phyloP scores from a whole-genome alignment of 352 stramenopile species.

The Phytophthora citrophthora region DNA sequence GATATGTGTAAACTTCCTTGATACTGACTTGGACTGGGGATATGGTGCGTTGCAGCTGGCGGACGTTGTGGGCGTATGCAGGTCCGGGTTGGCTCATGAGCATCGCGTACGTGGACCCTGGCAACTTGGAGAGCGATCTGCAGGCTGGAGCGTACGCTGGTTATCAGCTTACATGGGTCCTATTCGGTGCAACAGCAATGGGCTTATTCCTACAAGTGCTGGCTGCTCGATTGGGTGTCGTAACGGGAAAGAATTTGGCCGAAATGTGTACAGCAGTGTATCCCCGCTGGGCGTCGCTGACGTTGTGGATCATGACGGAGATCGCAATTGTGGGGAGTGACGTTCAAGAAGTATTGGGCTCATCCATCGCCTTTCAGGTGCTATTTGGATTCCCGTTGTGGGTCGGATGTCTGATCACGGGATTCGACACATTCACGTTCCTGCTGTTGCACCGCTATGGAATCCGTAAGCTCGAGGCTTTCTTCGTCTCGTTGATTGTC shows the following conservation, averaged over 20 bases:
- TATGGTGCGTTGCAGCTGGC: slow-evolving; percentile 47
- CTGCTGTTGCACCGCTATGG: slow-evolving; percentile 92
- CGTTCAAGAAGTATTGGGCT: slow-evolving; percentile 93
- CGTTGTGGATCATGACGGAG: slow-evolving; percentile 94
- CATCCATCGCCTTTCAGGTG: slow-evolving; percentile 92
- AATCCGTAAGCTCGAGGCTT: slow-evolving; percentile 93
- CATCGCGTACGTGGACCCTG: slow-evolving; percentile 96
- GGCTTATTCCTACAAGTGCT: slow-evolving; percentile 95
- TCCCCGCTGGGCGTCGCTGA: slow-evolving; percentile 71
- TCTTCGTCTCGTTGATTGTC: slow-evolving; percentile 93
- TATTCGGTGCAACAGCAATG: slow-evolving; percentile 91
- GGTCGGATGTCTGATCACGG: slow-evolving; percentile 89
- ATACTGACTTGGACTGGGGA: neutral
- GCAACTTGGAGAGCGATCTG: slow-evolving; percentile 96
- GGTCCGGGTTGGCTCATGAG: slow-evolving; percentile 92
- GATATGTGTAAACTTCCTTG: neutral
- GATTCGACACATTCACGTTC: slow-evolving; percentile 95
- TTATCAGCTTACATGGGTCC: slow-evolving; percentile 93
- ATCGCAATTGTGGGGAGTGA: slow-evolving; percentile 93
- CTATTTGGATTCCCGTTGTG: slow-evolving; percentile 91
- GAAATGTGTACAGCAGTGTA: slow-evolving; percentile 88
- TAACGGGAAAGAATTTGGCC: slow-evolving; percentile 92
- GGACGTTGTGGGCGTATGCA: slow-evolving; percentile 82
- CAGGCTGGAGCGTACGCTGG: slow-evolving; percentile 91
- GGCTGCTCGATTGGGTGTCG: slow-evolving; percentile 91